phyloP scores from a whole-genome alignment of 768 basidiomycete genomes.

The Leccinum disarticulatum region DNA sequence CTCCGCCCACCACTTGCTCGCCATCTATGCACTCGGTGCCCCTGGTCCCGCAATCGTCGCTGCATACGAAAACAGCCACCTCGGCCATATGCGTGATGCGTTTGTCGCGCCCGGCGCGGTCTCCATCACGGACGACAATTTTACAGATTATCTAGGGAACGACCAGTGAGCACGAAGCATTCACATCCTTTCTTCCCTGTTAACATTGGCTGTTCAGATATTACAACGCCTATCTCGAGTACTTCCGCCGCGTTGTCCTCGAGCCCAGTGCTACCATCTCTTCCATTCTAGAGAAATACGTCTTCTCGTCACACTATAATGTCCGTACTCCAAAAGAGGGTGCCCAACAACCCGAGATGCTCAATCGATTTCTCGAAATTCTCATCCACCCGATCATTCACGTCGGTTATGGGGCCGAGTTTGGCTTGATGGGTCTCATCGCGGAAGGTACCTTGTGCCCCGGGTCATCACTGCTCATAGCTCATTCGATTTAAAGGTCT shows the following conservation, averaged over 20 bases:
- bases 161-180: slow-evolving; percentile 28
- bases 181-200: neutral
- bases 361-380: slow-evolving; percentile 57
- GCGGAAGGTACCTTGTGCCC: slow-evolving; percentile 38
- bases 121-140: slow-evolving; percentile 26
- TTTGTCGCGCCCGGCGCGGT: slow-evolving; percentile 27
- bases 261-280: slow-evolving; percentile 31
- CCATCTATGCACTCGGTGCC: slow-evolving; percentile 62
- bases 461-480: neutral
- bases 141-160: slow-evolving; percentile 29
- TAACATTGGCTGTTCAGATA: slow-evolving; percentile 16
- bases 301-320: slow-evolving; percentile 57
- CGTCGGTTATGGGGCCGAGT: slow-evolving; percentile 62
- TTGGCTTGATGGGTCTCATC: slow-evolving; percentile 58
- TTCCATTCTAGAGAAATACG: slow-evolving; percentile 54
- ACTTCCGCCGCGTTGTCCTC: slow-evolving; percentile 32
- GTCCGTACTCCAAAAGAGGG: slow-evolving; percentile 30
- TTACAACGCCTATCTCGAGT: slow-evolving; percentile 34
- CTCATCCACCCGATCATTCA: slow-evolving; percentile 69
- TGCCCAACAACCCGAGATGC: slow-evolving; percentile 51
- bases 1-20: slow-evolving; percentile 55
- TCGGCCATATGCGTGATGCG: slow-evolving; percentile 36
- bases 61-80: slow-evolving; percentile 43
- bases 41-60: slow-evolving; percentile 38
- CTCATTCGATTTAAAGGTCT: slow-evolving; percentile 44